These are phyloP conservation scores for Lepidopterella palustris DNA, from an alignment of 495 filamentous ascomycete genomes.

Conservation along the genomic window DNA sequence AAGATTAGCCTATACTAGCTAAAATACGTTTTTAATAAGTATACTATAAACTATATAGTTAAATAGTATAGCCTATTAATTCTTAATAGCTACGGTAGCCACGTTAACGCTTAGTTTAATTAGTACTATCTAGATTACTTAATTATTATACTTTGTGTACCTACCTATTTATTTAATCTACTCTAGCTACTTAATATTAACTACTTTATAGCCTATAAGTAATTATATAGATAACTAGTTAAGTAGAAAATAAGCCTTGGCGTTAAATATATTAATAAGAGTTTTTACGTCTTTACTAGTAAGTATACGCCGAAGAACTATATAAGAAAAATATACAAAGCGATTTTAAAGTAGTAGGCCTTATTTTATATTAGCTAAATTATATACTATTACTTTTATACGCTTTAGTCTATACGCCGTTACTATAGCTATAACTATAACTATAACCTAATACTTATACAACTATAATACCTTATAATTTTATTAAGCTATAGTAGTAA, in stretches of 20 bases:
- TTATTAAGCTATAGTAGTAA: no score
- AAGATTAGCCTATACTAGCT: slow-evolving; percentile 2
- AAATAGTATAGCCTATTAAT: slow-evolving; percentile 1
- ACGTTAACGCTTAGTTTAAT: background rate
- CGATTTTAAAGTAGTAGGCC: background rate
- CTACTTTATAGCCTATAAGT: background rate
- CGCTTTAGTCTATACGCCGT: background rate
- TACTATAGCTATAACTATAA: background rate
- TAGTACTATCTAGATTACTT: background rate
- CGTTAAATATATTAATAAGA: background rate
- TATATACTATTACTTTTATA: background rate
- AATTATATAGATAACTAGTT: background rate
- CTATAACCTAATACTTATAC: background rate
- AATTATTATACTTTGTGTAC: slow-evolving; percentile 13
- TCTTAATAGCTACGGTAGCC: slow-evolving; percentile 6
- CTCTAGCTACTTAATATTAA: background rate
- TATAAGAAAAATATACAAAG: background rate
- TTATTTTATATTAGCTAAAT: background rate
- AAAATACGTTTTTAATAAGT: slow-evolving; percentile 10
- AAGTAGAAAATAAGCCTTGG: background rate
- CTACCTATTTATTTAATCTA: no score
- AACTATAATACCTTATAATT: background rate
- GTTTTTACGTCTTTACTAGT: slow-evolving; percentile 1
- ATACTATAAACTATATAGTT: slow-evolving; percentile 2
- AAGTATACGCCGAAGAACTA: background rate